Evolutionary conservation across 208 protist species (phyloP), one percentile per base, ranked within the genome.

Genomic region (Leishmania martiniquensis): DNA sequence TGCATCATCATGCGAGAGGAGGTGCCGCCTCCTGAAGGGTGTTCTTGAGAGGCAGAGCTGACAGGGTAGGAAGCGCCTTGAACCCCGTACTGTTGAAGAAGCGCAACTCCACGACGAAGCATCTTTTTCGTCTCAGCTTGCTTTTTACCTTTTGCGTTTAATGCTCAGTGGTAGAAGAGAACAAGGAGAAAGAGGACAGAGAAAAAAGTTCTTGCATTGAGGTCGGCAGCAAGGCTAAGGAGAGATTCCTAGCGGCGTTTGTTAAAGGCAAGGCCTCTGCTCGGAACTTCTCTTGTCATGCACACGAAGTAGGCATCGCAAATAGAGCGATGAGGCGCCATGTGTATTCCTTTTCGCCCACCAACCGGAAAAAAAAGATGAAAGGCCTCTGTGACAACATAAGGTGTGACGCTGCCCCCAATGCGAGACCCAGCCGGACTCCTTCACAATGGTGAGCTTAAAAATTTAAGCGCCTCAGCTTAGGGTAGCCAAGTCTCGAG

Each of bases 1-100:
- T 77, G 77, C 78, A 82, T 85, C 82, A 85, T 89, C 83, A 85
- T 89, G 17, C 76, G 45, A 22, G 75, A 80, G 4, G 57, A 55
- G 5, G 65, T 67, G 45, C 54, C 49, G 25, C n/a, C 63, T 34
- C 65, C 81, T 22, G 15, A 4, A n/a, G 45, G 6, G n/a, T 65
- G 57, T 25, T 79, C 81, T 67, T 88, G 75, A 42, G 74, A 45
- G 70, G 37, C 59, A 45, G 72, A 47, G 60, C 55, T 77, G 12
- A 71, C 72, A 15, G 73, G 65, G 47, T 84, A 74, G 47, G 69
- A 60, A 57, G 47, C 49, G 45, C 74, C 59, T 45, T 73, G 60
- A 15, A 39, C 29, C 29, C 77, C 78, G 37, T 82, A 82, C 65
- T 76, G 51, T 17, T 85, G 77, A 32, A 85, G 73, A 34, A 77